phyloP scores from a whole-genome alignment of 768 basidiomycete genomes.

The Boletus sp. region DNA sequence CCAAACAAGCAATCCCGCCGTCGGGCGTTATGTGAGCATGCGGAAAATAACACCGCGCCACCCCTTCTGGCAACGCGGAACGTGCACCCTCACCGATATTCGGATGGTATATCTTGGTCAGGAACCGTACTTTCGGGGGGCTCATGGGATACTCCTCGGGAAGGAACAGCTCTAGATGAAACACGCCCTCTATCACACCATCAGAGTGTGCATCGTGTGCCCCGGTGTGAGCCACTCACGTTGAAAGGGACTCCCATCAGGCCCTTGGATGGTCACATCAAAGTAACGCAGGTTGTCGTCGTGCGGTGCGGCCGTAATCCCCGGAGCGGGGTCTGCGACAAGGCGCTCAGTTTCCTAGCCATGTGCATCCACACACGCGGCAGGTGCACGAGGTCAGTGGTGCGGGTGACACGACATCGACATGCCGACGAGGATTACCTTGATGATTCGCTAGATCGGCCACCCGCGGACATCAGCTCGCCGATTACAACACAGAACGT shows the following conservation, averaged over 20 bases:
- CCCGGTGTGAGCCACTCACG: constrained; percentile 43
- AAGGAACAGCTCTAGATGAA: constrained; percentile 95
- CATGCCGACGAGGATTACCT: constrained; percentile 32
- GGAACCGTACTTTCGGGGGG: constrained; percentile 95
- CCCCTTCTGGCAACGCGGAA: background rate
- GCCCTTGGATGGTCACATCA: constrained; percentile 95
- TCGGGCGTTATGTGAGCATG: constrained; percentile 23
- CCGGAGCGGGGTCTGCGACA: constrained; percentile 93
- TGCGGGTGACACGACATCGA: constrained; percentile 17
- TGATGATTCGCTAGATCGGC: constrained; percentile 47
- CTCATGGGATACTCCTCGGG: constrained; percentile 99
- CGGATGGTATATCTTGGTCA: constrained; percentile 98
- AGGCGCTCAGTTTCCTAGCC: constrained; percentile 94
- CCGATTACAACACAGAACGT: background rate
- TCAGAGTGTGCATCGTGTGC: constrained; percentile 5
- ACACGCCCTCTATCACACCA: constrained; percentile 69
- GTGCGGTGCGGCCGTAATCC: constrained; percentile 92
- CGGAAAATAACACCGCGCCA: constrained; percentile 16
- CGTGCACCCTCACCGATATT: constrained; percentile 84
- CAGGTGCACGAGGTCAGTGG: constrained; percentile 19
- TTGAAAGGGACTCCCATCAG: constrained; percentile 89
- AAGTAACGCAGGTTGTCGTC: constrained; percentile 98
- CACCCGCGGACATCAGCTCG: constrained; percentile 7
- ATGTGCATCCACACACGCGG: constrained; percentile 6
- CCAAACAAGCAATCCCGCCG: background rate